Percentiles rank a stretch among this genome's conserved stretches.
Evolutionary conservation across 805 yeast species (phyloP).

Genomic region (Nakazawaea laoshanensis): DNA sequence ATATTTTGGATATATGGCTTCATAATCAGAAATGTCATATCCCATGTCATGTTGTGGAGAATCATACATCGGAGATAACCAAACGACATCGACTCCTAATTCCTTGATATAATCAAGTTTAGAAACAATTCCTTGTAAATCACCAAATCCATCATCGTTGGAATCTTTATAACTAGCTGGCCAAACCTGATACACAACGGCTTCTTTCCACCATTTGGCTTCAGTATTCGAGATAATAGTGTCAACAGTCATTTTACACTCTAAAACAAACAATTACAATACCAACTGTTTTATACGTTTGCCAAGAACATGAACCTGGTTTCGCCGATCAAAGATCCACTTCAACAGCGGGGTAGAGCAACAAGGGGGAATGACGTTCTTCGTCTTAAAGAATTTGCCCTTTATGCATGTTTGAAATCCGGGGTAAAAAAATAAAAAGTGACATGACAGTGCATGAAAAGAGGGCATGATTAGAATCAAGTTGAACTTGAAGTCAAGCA

Average conservation of each 20-base stretch:
- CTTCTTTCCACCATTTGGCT: conserved; percentile 48
- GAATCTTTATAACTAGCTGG: conserved; percentile 55
- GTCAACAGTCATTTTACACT: conserved; percentile 1
- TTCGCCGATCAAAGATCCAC: too few relatives aligned
- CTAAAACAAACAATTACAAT: too few relatives aligned
- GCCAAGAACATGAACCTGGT: too few relatives aligned
- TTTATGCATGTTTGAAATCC: too few relatives aligned
- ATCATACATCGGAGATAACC: conserved; percentile 52
- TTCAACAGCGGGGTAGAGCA: too few relatives aligned
- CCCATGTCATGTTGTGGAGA: conserved; percentile 60
- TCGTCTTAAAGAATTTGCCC: too few relatives aligned
- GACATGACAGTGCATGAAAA: too few relatives aligned
- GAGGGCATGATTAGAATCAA: too few relatives aligned
- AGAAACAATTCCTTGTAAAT: conserved; percentile 43
- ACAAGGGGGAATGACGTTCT: too few relatives aligned
- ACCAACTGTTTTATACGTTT: too few relatives aligned
- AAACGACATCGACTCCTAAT: conserved; percentile 42
- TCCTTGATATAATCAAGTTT: conserved; percentile 41
- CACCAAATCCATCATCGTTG: conserved; percentile 53
- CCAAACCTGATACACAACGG: conserved; percentile 49
- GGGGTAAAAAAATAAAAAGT: too few relatives aligned
- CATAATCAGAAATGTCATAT: conserved; percentile 49
- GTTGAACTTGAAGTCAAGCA: too few relatives aligned
- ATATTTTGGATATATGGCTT: conserved; percentile 39
- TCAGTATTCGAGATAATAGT: conserved; percentile 2